Percentiles rank a stretch among this genome's conserved stretches.
phyloP scores from a whole-genome alignment of 2,329 filamentous ascomycete genomes.

The Colletotrichum spaethianum region DNA sequence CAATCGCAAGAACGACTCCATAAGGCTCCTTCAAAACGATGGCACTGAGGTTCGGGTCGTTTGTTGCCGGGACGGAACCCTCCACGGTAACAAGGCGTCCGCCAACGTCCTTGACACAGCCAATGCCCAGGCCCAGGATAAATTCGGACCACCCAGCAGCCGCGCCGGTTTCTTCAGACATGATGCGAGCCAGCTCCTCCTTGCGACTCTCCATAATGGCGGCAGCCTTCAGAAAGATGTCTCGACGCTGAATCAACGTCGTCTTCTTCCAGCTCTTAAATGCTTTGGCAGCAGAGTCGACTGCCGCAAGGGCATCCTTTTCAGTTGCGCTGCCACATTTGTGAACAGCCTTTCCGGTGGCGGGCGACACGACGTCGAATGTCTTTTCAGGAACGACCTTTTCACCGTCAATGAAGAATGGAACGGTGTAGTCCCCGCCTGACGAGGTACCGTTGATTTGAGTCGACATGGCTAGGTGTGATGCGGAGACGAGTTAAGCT shows the following conservation, averaged over 20 bases:
- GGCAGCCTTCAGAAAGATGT: conserved; percentile 74
- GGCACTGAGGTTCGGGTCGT: conserved; percentile 64
- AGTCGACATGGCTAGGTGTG: conserved; percentile 22
- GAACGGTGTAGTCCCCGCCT: conserved; percentile 46
- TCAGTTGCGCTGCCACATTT: conserved; percentile 69
- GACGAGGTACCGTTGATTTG: conserved; percentile 18
- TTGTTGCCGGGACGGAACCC: conserved; percentile 50
- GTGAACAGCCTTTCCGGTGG: conserved; percentile 65
- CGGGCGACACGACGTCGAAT: conserved; percentile 71
- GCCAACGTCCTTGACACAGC: conserved; percentile 55
- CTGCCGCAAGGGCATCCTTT: conserved; percentile 64
- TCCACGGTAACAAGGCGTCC: conserved; percentile 52
- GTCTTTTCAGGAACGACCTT: conserved; percentile 62
- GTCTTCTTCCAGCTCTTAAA: conserved; percentile 75
- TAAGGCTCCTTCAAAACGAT: conserved; percentile 79
- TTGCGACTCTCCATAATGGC: conserved; percentile 68
- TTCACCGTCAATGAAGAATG: conserved; percentile 60
- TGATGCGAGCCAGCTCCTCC: conserved; percentile 68
- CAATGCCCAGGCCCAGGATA: conserved; percentile 51
- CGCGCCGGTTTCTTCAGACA: conserved; percentile 58
- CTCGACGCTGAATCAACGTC: conserved; percentile 69
- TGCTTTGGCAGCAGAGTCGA: conserved; percentile 67
- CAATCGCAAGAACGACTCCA: conserved; percentile 84
- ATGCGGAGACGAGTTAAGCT: not conserved
- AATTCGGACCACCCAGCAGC: conserved; percentile 48